phyloP scores from a whole-genome alignment of 2,329 filamentous ascomycete genomes.

The Fusarium verticillioides region DNA sequence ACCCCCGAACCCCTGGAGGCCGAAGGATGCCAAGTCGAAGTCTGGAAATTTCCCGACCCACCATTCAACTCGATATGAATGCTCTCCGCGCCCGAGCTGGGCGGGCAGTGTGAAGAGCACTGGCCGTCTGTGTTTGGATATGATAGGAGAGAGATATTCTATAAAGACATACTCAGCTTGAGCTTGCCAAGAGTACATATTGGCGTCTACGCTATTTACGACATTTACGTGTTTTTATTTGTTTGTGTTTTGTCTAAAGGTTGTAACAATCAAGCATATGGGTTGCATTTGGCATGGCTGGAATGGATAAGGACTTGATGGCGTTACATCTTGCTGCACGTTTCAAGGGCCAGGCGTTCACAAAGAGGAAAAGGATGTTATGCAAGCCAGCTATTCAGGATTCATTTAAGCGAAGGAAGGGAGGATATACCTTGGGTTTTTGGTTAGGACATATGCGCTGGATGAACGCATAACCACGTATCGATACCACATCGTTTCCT shows the following conservation, averaged over 20 bases:
- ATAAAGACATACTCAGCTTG: background rate
- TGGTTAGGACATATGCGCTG: slow-evolving; percentile 33
- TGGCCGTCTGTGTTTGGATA: slow-evolving; percentile 35
- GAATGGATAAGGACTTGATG: slow-evolving; percentile 29
- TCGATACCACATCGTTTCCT: slow-evolving; percentile 45
- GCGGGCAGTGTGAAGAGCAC: slow-evolving; percentile 41
- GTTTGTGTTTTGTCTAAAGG: slow-evolving; percentile 35
- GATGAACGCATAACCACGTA: slow-evolving; percentile 37
- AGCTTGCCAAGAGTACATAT: slow-evolving; percentile 6
- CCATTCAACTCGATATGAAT: slow-evolving; percentile 44
- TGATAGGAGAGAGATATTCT: slow-evolving; percentile 6
- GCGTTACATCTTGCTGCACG: slow-evolving; percentile 32
- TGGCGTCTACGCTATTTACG: slow-evolving; percentile 23
- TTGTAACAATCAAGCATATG: slow-evolving; percentile 33
- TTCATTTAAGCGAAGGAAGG: slow-evolving; percentile 7
- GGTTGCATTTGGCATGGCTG: slow-evolving; percentile 32
- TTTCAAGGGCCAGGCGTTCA: slow-evolving; percentile 38
- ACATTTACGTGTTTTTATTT: slow-evolving; percentile 29
- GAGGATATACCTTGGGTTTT: slow-evolving; percentile 37
- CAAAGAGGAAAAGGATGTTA: slow-evolving; percentile 31
- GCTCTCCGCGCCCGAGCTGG: slow-evolving; percentile 40
- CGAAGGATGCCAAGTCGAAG: slow-evolving; percentile 66
- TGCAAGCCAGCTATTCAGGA: slow-evolving; percentile 23
- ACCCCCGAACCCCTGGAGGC: slow-evolving; percentile 66
- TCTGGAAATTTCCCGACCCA: slow-evolving; percentile 62